A percentile compares a stretch with the other conserved stretches of the same genome.
Evolutionary conservation across 441 rosid species (phyloP).

Genomic region (Eruca vesicaria): DNA sequence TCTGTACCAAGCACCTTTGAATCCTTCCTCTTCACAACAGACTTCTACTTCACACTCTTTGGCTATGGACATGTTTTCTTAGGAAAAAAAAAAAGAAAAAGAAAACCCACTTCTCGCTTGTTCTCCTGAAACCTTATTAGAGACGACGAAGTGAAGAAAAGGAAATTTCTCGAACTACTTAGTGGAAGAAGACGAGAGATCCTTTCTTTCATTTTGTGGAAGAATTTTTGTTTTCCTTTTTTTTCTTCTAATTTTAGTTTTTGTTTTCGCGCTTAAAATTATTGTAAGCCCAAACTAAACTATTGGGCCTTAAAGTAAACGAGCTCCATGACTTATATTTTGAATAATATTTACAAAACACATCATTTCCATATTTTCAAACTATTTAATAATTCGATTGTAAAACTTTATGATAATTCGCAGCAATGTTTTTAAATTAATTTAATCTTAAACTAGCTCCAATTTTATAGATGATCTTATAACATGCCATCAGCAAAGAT

Average conservation of each 20-base stretch:
- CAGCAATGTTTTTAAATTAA: background rate
- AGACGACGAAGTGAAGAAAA: background rate
- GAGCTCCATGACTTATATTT: background rate
- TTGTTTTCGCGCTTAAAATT: background rate
- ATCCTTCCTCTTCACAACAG: slow-evolving; percentile 41
- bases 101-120: no score
- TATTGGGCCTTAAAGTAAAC: background rate
- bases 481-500: background rate
- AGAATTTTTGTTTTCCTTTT: background rate
- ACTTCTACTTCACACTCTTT: slow-evolving; percentile 39
- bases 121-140: background rate
- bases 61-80: background rate
- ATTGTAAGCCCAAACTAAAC: background rate
- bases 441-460: background rate
- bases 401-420: background rate
- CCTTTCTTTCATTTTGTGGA: background rate
- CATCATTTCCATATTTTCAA: no score
- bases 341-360: no score
- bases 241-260: background rate
- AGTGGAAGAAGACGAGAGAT: background rate
- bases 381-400: no score
- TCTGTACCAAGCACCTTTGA: slow-evolving; percentile 40
- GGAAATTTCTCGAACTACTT: background rate
- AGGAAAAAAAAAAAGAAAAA: no score
- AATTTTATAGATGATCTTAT: background rate